Percentiles rank a stretch among this genome's conserved stretches.
phyloP scores from a whole-genome alignment of 2,329 filamentous ascomycete genomes.

The Fusarium phyllophilum region DNA sequence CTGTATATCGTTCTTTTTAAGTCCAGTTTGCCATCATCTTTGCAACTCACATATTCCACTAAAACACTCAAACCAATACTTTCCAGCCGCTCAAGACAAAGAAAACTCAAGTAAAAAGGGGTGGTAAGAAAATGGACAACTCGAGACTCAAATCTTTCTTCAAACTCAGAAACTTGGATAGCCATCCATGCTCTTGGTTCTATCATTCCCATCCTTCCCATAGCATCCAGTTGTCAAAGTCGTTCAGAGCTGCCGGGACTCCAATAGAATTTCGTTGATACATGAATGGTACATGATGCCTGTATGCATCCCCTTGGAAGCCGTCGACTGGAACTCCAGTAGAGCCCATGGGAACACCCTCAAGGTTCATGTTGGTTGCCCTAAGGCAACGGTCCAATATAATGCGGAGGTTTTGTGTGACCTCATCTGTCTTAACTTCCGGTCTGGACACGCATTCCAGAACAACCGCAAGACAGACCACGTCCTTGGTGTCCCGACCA shows the following conservation, averaged over 20 bases:
- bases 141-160: background rate
- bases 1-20: constrained; percentile 17
- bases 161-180: background rate
- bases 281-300: constrained; percentile 45
- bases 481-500: constrained; percentile 62
- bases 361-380: constrained; percentile 55
- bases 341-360: constrained; percentile 44
- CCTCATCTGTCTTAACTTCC: constrained; percentile 56
- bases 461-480: constrained; percentile 60
- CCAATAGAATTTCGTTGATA: constrained; percentile 46
- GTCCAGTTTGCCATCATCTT: constrained; percentile 11
- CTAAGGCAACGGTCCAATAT: constrained; percentile 59
- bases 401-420: constrained; percentile 53
- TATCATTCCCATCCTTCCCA: constrained; percentile 54
- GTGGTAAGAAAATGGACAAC: background rate
- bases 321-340: constrained; percentile 19
- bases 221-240: constrained; percentile 51
- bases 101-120: constrained; percentile 6
- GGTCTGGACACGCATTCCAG: constrained; percentile 56
- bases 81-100: constrained; percentile 9
- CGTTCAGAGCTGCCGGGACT: constrained; percentile 42
- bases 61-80: constrained; percentile 6
- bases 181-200: background rate
- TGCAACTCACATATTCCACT: constrained; percentile 35
- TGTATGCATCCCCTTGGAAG: constrained; percentile 43